Evolutionary conservation across 2,329 filamentous ascomycete species (phyloP), one percentile per base, ranked within the genome.

Genomic region (Periconia sp.): DNA sequence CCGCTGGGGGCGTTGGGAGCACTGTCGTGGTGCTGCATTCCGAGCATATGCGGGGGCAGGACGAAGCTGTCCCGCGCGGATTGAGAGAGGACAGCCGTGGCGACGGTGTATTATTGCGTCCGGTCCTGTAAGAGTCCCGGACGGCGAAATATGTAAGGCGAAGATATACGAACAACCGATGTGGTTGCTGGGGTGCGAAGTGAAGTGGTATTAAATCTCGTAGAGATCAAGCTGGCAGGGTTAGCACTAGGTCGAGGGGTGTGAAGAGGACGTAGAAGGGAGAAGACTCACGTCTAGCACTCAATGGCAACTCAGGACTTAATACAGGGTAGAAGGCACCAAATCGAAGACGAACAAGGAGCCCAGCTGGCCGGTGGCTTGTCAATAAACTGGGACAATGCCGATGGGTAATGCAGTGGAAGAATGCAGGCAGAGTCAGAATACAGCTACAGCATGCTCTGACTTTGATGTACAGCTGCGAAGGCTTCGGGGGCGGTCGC

Each of bases 21-120:
- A 57, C 80, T 78, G 63, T 88, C 85, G 73, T 89, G 84, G 74
- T 89, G 88, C 83, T 95, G 92, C 92, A 96, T 96, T 75, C 84
- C 85, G 78, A 92, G 84, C 69, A 90, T 80, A 79, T 91, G 87
- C 80, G 87, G 86, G 76, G 87, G 77, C 73, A 81, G 89, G 86
- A 89, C 85, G 78, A 89, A 83, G 73, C 80, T 87, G 88, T 92
- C 89, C 88, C 87, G 84, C 77, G 83, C 77, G 73, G 79, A 78
- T 74, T 86, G 84, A 73, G 87, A 87, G 78, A 90, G 77, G 70
- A 89, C 84, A 79, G 88, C 87, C 87, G 87, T 92, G 82, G 82
- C 91, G 86, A 82, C 58, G 54, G 50, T 79, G 77, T 76, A 72
- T 78, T 80, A 82, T 79, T 61, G 62, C 76, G 79, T 78, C 79